Percentiles rank a stretch among this genome's conserved stretches.
Evolutionary conservation across 2,329 filamentous ascomycete species (phyloP).

Genomic region (Stachybotrys echinatus): DNA sequence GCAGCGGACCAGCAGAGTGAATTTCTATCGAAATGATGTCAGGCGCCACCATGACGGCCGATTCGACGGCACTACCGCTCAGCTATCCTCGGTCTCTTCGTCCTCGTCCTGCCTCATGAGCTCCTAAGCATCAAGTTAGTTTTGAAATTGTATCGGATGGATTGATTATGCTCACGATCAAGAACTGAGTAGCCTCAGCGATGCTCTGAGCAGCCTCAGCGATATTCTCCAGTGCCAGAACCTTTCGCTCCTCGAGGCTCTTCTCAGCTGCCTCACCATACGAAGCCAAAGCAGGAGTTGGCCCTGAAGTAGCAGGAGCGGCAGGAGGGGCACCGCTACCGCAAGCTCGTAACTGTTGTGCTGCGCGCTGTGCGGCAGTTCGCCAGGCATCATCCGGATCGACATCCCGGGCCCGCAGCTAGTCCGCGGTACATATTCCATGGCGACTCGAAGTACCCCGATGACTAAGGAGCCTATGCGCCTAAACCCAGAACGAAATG

Average conservation of each 20-base stretch:
- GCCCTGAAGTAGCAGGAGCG: background rate
- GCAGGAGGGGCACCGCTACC: background rate
- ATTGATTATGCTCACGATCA: background rate
- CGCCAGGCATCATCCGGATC: background rate
- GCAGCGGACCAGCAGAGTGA: background rate
- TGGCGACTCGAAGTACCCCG: too few relatives aligned
- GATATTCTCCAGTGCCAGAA: background rate
- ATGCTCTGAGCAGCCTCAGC: slow-evolving; percentile 1
- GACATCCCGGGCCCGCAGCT: too few relatives aligned
- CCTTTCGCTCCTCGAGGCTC: background rate
- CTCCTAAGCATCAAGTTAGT: background rate
- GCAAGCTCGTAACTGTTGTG: slow-evolving; percentile 1
- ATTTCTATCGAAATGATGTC: background rate
- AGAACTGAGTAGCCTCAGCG: too few relatives aligned
- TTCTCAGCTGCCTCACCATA: background rate
- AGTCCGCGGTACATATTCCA: too few relatives aligned
- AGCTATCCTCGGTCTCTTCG: background rate
- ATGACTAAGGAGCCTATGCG: too few relatives aligned
- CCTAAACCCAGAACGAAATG: too few relatives aligned
- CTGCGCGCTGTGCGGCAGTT: slow-evolving; percentile 1
- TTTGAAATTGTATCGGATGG: background rate
- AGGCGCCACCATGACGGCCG: background rate
- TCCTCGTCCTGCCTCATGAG: background rate
- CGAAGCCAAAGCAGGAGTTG: background rate
- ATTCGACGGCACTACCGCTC: background rate